phyloP scores from a whole-genome alignment of 768 basidiomycete species.

The Hygrophoropsis aurantiaca region DNA sequence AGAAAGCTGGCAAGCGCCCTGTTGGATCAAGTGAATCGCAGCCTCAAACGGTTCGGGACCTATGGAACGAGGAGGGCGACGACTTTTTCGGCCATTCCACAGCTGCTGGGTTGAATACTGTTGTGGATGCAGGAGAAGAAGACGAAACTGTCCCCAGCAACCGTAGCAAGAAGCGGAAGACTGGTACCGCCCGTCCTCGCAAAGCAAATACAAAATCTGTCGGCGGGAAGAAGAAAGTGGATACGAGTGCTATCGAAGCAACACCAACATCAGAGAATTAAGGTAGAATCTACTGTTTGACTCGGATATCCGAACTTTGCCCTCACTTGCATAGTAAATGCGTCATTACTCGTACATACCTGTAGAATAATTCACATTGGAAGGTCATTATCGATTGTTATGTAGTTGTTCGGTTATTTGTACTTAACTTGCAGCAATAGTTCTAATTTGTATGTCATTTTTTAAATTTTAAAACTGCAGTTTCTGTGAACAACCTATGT shows the following conservation, averaged over 20 bases:
- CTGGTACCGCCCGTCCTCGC: constrained; percentile 22
- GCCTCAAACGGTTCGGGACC: constrained; percentile 50
- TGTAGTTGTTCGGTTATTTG: constrained; percentile 12
- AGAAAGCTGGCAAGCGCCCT: constrained; percentile 35
- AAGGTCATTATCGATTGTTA: constrained; percentile 24
- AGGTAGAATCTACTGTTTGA: constrained; percentile 19
- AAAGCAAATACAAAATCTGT: constrained; percentile 30
- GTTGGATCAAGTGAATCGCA: constrained; percentile 32
- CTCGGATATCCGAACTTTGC: no score
- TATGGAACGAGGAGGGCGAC: constrained; percentile 87
- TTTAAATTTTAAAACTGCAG: no score
- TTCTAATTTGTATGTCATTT: background rate
- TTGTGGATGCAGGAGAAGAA: constrained; percentile 27
- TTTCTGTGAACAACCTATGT: no score
- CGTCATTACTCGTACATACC: constrained; percentile 11
- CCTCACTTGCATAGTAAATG: constrained; percentile 6
- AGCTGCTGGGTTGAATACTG: constrained; percentile 15
- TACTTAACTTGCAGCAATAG: constrained; percentile 17
- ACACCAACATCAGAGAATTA: constrained; percentile 26
- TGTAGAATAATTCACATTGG: constrained; percentile 33
- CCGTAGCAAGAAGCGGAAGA: constrained; percentile 35
- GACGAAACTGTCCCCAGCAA: constrained; percentile 24
- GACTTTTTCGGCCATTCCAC: constrained; percentile 75
- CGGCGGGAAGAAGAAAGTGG: constrained; percentile 29
- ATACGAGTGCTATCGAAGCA: constrained; percentile 16